These are phyloP conservation scores for Termitomyces sp. DNA, from an alignment of 1,284 basidiomycete species.

Conservation along the genomic window DNA sequence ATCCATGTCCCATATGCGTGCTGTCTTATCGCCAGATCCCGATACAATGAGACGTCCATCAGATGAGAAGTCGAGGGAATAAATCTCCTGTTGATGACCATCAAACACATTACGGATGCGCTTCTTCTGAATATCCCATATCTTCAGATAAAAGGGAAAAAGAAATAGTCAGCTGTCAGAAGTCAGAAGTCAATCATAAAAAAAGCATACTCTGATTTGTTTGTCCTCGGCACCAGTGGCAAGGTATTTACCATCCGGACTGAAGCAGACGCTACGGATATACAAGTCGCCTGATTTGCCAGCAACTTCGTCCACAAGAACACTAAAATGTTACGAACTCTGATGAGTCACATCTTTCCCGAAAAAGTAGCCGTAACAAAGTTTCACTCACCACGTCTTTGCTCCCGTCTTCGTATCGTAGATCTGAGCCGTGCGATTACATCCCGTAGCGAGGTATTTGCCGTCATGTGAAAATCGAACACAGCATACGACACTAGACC, in stretches of 20 bases:
- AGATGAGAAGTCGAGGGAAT: constrained; percentile 81
- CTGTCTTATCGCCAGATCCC: constrained; percentile 85
- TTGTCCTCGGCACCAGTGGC: constrained; percentile 85
- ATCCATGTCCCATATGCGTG: constrained; percentile 84
- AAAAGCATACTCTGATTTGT: constrained; percentile 63
- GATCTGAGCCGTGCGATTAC: constrained; percentile 87
- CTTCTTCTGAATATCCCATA: constrained; percentile 82
- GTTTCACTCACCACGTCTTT: constrained; percentile 65
- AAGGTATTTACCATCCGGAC: constrained; percentile 74
- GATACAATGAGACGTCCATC: constrained; percentile 85
- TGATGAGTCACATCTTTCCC: not conserved
- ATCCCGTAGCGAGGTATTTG: constrained; percentile 85
- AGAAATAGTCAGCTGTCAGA: constrained; percentile 7
- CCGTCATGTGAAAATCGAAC: constrained; percentile 89
- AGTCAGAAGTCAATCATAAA: not conserved
- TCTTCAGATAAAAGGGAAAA: constrained; percentile 34
- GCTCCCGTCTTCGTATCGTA: constrained; percentile 83
- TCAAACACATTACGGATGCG: constrained; percentile 71
- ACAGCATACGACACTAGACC: constrained; percentile 79
- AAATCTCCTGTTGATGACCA: constrained; percentile 89
- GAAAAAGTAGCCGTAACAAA: not conserved
- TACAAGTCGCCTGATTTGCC: constrained; percentile 72
- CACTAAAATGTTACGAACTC: constrained; percentile 32
- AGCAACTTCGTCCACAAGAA: constrained; percentile 64
- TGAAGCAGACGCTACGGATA: constrained; percentile 82